Conservation (phyloP, 257 asterid species). For the Gynochthodes officinalis region DNA sequence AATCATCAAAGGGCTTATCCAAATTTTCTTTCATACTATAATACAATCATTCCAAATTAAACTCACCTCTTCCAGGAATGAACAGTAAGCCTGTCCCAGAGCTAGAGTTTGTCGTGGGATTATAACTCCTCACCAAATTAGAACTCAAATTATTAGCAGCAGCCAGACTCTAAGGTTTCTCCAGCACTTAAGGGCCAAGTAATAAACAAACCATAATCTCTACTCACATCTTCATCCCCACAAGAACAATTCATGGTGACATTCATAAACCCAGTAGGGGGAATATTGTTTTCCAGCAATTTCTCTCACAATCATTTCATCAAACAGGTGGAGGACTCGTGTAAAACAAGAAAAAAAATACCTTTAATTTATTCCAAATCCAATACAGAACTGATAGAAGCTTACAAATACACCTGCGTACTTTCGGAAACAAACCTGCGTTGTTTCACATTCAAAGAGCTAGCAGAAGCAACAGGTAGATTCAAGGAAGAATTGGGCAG, state of each 20-base stretch:
- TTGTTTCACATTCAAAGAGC: no score
- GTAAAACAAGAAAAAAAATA: no score
- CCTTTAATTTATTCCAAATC: no score
- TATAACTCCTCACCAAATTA: constrained; percentile 48
- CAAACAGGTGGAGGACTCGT: no score
- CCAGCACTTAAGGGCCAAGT: constrained; percentile 66
- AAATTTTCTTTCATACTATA: not conserved
- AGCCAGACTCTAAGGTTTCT: constrained; percentile 50
- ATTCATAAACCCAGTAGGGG: constrained; percentile 42
- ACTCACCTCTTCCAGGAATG: constrained; percentile 76
- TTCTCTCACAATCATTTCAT: no score
- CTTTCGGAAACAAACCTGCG: no score
- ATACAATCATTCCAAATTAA: not conserved
- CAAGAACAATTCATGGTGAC: constrained; percentile 83
- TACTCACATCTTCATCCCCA: constrained; percentile 48
- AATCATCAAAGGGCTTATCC: constrained; percentile 2
- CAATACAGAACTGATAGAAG: no score
- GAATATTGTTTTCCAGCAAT: constrained; percentile 44
- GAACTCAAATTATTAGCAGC: constrained; percentile 39
- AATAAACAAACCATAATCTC: constrained; percentile 65
- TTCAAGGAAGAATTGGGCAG: no score
- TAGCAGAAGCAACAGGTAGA: no score
- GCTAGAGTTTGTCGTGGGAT: constrained; percentile 49
- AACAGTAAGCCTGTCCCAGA: constrained; percentile 50
- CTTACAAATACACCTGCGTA: no score